phyloP scores from a whole-genome alignment of 805 yeast genomes.

The Yamadazyma takamatsuzukensis region DNA sequence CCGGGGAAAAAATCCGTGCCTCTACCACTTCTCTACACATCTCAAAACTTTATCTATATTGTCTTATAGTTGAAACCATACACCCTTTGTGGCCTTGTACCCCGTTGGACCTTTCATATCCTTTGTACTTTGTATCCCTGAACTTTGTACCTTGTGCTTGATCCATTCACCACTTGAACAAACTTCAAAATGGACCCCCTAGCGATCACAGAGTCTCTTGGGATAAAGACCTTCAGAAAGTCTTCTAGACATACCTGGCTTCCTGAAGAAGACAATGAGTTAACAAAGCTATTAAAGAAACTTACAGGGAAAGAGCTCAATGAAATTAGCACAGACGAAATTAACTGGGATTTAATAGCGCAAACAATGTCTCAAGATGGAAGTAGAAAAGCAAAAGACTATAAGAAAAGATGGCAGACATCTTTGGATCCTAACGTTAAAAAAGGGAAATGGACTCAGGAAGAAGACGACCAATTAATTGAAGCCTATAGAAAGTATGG shows the following conservation, averaged over 20 bases:
- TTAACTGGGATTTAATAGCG: conserved; percentile 64
- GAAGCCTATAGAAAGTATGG: conserved; percentile 68
- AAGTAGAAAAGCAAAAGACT: conserved; percentile 69
- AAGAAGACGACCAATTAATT: conserved; percentile 67
- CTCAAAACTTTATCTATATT: too few species aligned
- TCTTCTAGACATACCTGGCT: conserved; percentile 70
- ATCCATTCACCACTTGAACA: too few species aligned
- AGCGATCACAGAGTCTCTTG: conserved; percentile 65
- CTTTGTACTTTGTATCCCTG: too few species aligned
- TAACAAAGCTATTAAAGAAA: conserved; percentile 42
- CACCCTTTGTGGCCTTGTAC: too few species aligned
- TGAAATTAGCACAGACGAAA: conserved; percentile 31
- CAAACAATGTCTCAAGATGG: conserved; percentile 33
- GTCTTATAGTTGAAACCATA: too few species aligned
- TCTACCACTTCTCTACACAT: too few species aligned
- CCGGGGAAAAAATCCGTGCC: too few species aligned
- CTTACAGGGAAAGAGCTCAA: conserved; percentile 21
- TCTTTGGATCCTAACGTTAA: conserved; percentile 78
- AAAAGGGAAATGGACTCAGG: conserved; percentile 84
- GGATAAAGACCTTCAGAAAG: conserved; percentile 69
- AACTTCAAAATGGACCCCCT: conserved; percentile 48
- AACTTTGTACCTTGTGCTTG: too few species aligned
- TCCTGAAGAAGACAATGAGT: conserved; percentile 60
- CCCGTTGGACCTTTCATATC: too few species aligned
- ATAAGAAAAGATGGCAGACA: conserved; percentile 83